phyloP scores from a whole-genome alignment of 331 rosid genomes.

The Quercus tomentella region DNA sequence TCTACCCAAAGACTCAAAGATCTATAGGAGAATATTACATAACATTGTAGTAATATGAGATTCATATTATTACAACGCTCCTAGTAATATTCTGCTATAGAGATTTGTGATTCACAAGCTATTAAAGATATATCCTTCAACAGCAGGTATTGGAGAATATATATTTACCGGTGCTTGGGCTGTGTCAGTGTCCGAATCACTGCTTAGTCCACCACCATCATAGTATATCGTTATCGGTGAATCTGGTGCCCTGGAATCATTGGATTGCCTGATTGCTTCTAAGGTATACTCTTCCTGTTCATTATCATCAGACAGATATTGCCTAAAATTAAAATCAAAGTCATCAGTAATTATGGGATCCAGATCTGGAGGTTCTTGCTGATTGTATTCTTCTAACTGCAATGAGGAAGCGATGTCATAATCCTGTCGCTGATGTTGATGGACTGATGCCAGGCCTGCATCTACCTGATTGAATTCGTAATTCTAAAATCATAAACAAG shows the following conservation, averaged over 20 bases:
- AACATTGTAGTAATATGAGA: neutral
- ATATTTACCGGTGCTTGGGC: slow-evolving; percentile 30
- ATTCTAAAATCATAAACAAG: neutral
- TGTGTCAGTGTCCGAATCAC: slow-evolving; percentile 31
- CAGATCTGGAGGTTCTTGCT: neutral
- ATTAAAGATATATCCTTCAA: no score
- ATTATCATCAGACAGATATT: neutral
- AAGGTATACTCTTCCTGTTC: neutral
- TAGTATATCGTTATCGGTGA: slow-evolving; percentile 12
- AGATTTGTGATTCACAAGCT: neutral
- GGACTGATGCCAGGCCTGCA: neutral
- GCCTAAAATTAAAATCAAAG: neutral
- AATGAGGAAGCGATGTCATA: neutral
- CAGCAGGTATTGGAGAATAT: neutral
- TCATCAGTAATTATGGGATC: neutral
- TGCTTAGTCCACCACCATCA: slow-evolving; percentile 16
- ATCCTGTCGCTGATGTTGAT: neutral
- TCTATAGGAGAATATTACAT: slow-evolving; percentile 13
- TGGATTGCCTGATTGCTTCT: slow-evolving; percentile 15
- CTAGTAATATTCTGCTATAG: neutral
- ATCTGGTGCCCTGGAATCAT: neutral
- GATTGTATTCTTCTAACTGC: neutral
- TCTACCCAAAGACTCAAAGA: no score
- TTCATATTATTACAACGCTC: neutral
- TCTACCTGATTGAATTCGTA: neutral